Conservation (phyloP, 2,329 filamentous ascomycete species). For the Sphaceloma murrayae region DNA sequence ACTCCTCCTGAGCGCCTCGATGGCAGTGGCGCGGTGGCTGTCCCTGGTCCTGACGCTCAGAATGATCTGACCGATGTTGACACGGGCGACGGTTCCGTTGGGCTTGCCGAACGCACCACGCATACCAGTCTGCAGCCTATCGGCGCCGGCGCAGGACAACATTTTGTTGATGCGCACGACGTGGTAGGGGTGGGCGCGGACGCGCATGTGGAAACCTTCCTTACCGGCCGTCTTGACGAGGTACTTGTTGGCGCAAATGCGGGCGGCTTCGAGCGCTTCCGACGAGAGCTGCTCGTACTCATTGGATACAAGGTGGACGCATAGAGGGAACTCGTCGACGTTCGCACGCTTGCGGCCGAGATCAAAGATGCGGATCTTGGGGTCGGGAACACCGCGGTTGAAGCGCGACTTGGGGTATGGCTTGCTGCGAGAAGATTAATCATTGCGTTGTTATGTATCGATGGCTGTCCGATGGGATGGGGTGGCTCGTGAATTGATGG, state of each 20-base stretch:
- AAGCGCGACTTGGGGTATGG: conserved; percentile 99
- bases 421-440: conserved; percentile 26
- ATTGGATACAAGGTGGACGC: conserved; percentile 99
- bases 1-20: conserved; percentile 96
- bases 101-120: conserved; percentile 99
- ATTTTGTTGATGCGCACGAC: conserved; percentile 99
- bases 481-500: conserved; percentile 3
- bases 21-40: conserved; percentile 78
- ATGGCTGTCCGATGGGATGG: too few relatives aligned
- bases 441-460: conserved; percentile 4
- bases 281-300: conserved; percentile 99
- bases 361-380: conserved; percentile 82
- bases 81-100: conserved; percentile 96
- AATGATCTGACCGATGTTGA: conserved; percentile 99
- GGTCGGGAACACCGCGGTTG: conserved; percentile 41
- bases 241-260: conserved; percentile 99
- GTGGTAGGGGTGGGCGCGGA: conserved; percentile 96
- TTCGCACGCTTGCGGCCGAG: conserved; percentile 71
- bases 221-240: conserved; percentile 60
- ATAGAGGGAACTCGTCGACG: conserved; percentile 99
- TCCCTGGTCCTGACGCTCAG: conserved; percentile 96
- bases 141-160: conserved; percentile 99
- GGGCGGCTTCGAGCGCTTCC: conserved; percentile 97
- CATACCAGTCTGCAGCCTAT: conserved; percentile 99
- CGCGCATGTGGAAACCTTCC: conserved; percentile 62